Percentiles rank a stretch among this genome's conserved stretches.
Conservation (phyloP, 179 eudicot genomes). For the Amaranthus tricolor region DNA sequence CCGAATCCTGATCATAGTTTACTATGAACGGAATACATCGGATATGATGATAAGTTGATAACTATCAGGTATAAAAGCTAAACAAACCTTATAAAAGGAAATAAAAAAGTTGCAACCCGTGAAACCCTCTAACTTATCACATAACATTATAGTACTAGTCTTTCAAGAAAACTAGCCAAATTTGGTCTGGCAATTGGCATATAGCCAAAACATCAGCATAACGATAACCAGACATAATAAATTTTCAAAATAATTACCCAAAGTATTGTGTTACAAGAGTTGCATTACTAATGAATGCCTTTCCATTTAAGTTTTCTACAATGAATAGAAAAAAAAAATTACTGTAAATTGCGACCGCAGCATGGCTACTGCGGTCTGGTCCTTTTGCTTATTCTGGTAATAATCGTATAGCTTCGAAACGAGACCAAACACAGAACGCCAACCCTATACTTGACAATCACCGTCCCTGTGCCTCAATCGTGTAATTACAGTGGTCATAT, state of each 20-base stretch:
- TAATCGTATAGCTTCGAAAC: constrained; percentile 32
- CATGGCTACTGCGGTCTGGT: constrained; percentile 12
- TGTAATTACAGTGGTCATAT: constrained; percentile 67
- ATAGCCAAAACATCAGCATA: not conserved
- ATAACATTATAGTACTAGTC: no score
- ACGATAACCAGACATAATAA: not conserved
- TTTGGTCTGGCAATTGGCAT: no score
- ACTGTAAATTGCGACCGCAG: not conserved
- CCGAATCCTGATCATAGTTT: no score
- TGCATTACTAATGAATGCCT: constrained; percentile 18
- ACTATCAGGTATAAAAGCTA: no score
- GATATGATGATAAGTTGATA: no score
- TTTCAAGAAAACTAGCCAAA: not conserved
- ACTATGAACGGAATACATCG: no score
- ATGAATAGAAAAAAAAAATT: no score
- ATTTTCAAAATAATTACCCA: constrained; percentile 16
- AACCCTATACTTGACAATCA: constrained; percentile 37
- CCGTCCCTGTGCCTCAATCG: constrained; percentile 32
- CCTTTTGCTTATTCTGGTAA: constrained; percentile 20
- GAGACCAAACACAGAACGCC: constrained; percentile 33
- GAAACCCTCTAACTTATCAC: no score
- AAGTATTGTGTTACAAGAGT: constrained; percentile 20
- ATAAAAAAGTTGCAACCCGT: no score
- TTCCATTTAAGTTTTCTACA: not conserved
- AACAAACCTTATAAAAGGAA: no score